phyloP scores from a whole-genome alignment of 2,329 filamentous ascomycete genomes.

The Cytospora piceae region DNA sequence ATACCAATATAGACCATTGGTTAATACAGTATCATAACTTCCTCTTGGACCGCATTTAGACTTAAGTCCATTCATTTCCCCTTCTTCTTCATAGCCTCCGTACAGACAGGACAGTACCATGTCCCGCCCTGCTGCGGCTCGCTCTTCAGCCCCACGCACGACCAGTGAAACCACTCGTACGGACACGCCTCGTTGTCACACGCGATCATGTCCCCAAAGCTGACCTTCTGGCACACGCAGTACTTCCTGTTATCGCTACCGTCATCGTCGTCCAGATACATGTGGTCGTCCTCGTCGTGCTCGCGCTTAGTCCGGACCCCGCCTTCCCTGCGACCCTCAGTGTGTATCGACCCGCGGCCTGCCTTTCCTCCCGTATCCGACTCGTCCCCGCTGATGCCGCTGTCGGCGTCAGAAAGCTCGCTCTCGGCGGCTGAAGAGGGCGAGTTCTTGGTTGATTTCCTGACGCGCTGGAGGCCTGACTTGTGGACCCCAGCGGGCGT shows the following conservation, averaged over 20 bases:
- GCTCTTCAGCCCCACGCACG: constrained; percentile 68
- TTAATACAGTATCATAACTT: background rate
- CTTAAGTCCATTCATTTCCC: constrained; percentile 28
- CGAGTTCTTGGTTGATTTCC: constrained; percentile 63
- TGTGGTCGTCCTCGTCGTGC: constrained; percentile 55
- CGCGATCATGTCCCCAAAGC: constrained; percentile 86
- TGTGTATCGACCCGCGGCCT: constrained; percentile 42
- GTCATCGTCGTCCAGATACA: constrained; percentile 67
- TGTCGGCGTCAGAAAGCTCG: constrained; percentile 67
- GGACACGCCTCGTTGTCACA: constrained; percentile 83
- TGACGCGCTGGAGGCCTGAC: constrained; percentile 65
- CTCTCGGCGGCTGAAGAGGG: constrained; percentile 67
- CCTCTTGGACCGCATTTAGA: no score
- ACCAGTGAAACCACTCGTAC: constrained; percentile 89
- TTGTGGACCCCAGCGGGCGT: constrained; percentile 48
- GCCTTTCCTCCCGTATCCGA: constrained; percentile 46
- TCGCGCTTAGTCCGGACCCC: constrained; percentile 36
- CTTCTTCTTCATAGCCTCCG: constrained; percentile 55
- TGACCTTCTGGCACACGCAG: constrained; percentile 81
- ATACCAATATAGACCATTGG: background rate
- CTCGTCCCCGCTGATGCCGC: constrained; percentile 54
- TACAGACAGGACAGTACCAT: constrained; percentile 69
- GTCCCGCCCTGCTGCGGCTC: constrained; percentile 62
- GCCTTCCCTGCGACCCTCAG: constrained; percentile 37
- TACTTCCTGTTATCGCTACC: constrained; percentile 80